Evolutionary conservation across 768 basidiomycete species (phyloP).

Genomic region (Leccinum imitatum): DNA sequence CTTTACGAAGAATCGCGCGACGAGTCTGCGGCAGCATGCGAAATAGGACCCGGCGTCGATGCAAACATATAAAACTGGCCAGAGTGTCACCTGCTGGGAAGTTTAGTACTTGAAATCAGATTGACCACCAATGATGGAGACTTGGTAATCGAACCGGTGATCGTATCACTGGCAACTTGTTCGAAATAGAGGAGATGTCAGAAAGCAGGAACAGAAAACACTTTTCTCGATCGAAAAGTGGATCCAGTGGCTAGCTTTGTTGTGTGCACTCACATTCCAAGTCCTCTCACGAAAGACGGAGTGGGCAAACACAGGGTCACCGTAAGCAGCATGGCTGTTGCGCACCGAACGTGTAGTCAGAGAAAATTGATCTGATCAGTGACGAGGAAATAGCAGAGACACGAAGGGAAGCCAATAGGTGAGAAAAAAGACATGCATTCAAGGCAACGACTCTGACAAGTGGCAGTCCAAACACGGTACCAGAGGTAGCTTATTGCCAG

Average conservation of each 20-base stretch:
- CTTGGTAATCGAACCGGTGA: constrained; percentile 8
- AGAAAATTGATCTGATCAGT: not conserved
- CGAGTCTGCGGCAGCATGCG: constrained; percentile 11
- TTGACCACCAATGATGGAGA: not conserved
- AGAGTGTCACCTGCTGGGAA: not conserved
- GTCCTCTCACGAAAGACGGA: not conserved
- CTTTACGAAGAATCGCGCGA: constrained; percentile 10
- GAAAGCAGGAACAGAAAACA: not conserved
- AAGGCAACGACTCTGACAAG: not conserved
- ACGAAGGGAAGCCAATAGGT: not conserved
- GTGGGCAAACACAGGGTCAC: not conserved
- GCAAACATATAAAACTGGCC: not conserved
- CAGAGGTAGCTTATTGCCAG: not conserved
- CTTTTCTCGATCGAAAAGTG: constrained; percentile 1
- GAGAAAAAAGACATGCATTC: not conserved
- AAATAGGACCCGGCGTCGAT: not conserved
- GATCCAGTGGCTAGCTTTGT: not conserved
- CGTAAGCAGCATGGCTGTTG: not conserved
- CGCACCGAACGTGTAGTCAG: not conserved
- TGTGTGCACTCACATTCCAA: not conserved
- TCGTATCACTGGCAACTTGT: not conserved
- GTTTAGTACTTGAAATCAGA: not conserved
- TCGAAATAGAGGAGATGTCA: not conserved
- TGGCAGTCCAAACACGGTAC: not conserved
- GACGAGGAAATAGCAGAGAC: not conserved